Evolutionary conservation across 2,329 filamentous ascomycete genomes (phyloP), one percentile per base, ranked within the genome.

Genomic region (Phialemoniopsis sp.): DNA sequence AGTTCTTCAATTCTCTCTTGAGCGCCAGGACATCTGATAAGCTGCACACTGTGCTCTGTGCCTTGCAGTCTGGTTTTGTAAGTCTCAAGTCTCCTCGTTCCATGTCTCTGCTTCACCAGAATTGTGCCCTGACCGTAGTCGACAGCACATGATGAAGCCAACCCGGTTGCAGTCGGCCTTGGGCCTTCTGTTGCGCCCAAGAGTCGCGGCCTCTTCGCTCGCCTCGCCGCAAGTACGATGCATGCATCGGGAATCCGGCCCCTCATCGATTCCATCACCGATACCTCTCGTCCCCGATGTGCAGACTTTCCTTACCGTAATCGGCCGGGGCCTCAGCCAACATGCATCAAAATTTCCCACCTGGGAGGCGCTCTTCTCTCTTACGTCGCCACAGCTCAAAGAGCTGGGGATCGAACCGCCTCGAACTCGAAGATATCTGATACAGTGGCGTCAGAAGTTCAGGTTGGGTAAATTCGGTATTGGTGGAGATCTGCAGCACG

Each of bases 251-350:
- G 60, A 62, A 59, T 15, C n/a, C 35, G n/a, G 35, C 49, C 58
- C 46, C 33, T 67, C 56, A 32, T 51, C 58, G 7, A 66, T 79
- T 26, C 90, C 90, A 3, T 57, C 72, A 17, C 85, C 89, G 1
- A 95, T 85, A 29, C 87, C 89, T 2, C 89, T 95, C 54, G 82
- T 95, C 30, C 91, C 90, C 26, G 84, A 96, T 59, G 80, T 89
- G 31, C 60, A 75, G 51, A 93, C 90, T 13, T 95, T 98, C 64
- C 82, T 97, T 46, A 88, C 78, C 29, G 73, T 96, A 43, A 96
- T 97, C 64, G 93, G 93, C 52, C 90, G 93, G 47, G 83, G 83
- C 52, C 80, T 96, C 53, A 82, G 77, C 55, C 80, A 85, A 57
- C 88, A 96, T 68, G 78, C 85, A 36, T 73, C 79, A 64, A 97